Base-by-base conservation (phyloP, 495 filamentous ascomycete genomes). In the Hypoxylon fuscum region DNA sequence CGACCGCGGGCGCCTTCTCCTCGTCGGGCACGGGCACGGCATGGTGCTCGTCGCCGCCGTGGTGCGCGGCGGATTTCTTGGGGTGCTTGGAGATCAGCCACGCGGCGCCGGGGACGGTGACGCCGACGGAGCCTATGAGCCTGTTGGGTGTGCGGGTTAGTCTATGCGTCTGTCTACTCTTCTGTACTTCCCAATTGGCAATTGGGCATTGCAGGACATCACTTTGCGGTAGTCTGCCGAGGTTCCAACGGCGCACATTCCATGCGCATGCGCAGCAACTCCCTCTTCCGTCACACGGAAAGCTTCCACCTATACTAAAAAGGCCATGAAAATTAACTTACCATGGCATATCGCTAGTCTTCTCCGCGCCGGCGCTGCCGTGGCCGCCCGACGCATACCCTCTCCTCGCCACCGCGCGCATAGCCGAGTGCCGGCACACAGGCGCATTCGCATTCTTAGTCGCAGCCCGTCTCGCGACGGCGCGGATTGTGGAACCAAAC, bases 341-440 rank as follows among this genome's bases (percentile, higher is more conserved):
- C 69, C 69, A 72, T 18, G 69, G 69, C 56, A 66, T 21, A 17
- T 72, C 69, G 50, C 62, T 64, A 38, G 69, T 29, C 44, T 64
- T 67, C 34, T 66, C 55, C 12, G 59, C 62, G 4, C 49, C 43
- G 12, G 47, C 55, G 12, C 55, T 59, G n/a, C 62, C 55, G 25
- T 14, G 21, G 22, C 40, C 61, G 25, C 55, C 43, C 4, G 54
- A 47, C 5, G 59, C 25, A 18, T 72, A 69, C 5, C 29, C 43
- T 34, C 69, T 66, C 44, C 55, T 48, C 17, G 45, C 18, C 21
- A 6, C 15, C 23, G 53, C 45, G 38, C 44, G 53, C 12, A 53
- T 2, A 3, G 6, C 10, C 7, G 47, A 43, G 11, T 43, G 46
- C n/a, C 40, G 52, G 18, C 11, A 45, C 9, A 25, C n/a, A n/a